Conservation (phyloP, 2,329 filamentous ascomycete genomes). For the Hyphodiscus sp. region DNA sequence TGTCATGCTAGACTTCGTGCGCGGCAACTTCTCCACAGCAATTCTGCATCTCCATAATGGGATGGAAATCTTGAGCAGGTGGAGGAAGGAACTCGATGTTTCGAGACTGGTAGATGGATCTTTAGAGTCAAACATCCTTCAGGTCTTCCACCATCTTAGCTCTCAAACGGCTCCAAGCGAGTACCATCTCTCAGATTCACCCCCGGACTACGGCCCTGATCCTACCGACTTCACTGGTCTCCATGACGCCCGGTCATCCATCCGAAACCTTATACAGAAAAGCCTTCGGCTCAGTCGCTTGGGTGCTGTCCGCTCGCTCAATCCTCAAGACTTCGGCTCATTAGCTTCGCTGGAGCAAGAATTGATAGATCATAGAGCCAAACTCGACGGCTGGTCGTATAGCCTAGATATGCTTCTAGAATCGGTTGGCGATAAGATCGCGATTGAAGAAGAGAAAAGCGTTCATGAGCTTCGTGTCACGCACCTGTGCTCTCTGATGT, state of each 20-base stretch:
- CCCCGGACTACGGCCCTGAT: too few species aligned
- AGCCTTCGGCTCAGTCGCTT: too few species aligned
- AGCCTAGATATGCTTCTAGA: background rate
- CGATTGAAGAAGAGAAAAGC: background rate
- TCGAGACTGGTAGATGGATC: constrained; percentile 1
- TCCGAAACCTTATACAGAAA: too few species aligned
- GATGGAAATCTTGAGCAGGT: constrained; percentile 24
- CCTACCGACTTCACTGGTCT: too few species aligned
- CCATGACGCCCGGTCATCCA: too few species aligned
- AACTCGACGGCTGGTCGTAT: background rate
- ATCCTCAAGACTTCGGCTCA: too few species aligned
- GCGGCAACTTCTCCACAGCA: constrained; percentile 41
- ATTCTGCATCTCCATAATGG: constrained; percentile 31
- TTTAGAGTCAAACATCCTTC: constrained; percentile 8
- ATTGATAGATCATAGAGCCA: too few species aligned
- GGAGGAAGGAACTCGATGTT: background rate
- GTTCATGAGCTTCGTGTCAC: constrained; percentile 3
- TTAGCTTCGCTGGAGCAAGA: too few species aligned
- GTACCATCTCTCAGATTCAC: background rate
- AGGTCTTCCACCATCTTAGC: constrained; percentile 4
- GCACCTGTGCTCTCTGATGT: constrained; percentile 3
- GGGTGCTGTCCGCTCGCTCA: too few species aligned
- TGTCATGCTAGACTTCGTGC: constrained; percentile 48
- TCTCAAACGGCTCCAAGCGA: constrained; percentile 3
- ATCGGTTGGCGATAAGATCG: background rate